Conservation (phyloP, 306 rosid species). For the Quercus cerris region DNA sequence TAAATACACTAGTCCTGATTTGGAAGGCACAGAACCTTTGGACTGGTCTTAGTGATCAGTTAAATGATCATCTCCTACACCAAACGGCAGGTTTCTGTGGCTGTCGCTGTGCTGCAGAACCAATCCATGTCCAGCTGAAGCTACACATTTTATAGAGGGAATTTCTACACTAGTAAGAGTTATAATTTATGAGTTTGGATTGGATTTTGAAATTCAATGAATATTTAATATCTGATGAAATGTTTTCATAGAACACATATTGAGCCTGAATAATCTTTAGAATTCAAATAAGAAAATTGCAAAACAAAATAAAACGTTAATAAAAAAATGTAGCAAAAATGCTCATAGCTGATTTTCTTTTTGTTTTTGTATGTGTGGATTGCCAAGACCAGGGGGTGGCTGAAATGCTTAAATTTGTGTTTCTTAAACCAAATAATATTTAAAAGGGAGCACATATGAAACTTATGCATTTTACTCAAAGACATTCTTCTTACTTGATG, state of each 20-base stretch:
- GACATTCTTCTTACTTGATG: too few species aligned
- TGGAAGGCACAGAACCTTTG: conserved; percentile 98
- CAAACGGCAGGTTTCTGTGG: conserved; percentile 94
- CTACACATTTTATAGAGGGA: conserved; percentile 71
- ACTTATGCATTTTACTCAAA: too few species aligned
- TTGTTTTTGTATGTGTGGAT: too few species aligned
- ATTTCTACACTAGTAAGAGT: conserved; percentile 4
- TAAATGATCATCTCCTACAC: conserved; percentile 87
- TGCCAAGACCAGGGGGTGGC: too few species aligned
- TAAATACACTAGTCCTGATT: conserved; percentile 86
- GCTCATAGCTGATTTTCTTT: too few species aligned
- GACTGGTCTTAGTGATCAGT: conserved; percentile 96
- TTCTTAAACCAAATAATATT: too few species aligned
- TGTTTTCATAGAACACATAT: neutral
- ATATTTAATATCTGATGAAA: neutral
- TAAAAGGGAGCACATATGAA: too few species aligned
- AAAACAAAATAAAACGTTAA: too few species aligned
- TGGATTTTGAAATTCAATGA: neutral
- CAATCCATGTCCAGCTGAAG: conserved; percentile 85
- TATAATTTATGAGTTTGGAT: neutral
- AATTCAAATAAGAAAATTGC: neutral
- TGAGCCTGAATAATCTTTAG: neutral
- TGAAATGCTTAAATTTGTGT: too few species aligned
- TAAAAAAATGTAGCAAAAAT: too few species aligned
- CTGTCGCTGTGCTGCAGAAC: conserved; percentile 83